Evolutionary conservation across 345 rosid species (phyloP).

Genomic region (Dipteronia sinensis): DNA sequence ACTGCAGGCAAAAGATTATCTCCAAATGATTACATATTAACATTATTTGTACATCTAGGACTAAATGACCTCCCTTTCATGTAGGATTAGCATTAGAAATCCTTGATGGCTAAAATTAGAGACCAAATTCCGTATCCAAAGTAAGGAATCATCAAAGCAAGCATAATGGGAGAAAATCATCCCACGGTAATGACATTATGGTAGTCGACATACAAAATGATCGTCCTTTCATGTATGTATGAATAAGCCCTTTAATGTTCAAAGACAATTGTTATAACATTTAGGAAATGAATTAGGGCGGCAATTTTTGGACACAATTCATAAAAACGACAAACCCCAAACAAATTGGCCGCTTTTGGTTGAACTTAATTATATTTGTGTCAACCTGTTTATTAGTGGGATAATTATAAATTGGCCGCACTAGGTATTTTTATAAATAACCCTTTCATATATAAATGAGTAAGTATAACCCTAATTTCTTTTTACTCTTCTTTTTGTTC

Average conservation of each 20-base stretch:
- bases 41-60: not conserved
- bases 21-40: not conserved
- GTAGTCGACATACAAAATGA: not conserved
- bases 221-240: not conserved
- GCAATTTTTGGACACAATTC: not conserved
- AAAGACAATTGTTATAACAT: not conserved
- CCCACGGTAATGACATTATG: not conserved
- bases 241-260: not conserved
- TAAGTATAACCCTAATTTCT: not conserved
- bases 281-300: not conserved
- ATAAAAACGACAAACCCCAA: not conserved
- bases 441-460: not conserved
- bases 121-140: not conserved
- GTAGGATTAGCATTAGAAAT: not conserved
- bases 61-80: not conserved
- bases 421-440: not conserved
- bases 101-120: not conserved
- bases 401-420: not conserved
- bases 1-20: not conserved
- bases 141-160: not conserved
- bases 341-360: not conserved
- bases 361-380: not conserved
- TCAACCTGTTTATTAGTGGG: not conserved
- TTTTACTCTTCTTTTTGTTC: not conserved
- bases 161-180: not conserved